Evolutionary conservation across 192 early-diverging fungal species (phyloP).

Genomic region (Coemansia aciculifera): DNA sequence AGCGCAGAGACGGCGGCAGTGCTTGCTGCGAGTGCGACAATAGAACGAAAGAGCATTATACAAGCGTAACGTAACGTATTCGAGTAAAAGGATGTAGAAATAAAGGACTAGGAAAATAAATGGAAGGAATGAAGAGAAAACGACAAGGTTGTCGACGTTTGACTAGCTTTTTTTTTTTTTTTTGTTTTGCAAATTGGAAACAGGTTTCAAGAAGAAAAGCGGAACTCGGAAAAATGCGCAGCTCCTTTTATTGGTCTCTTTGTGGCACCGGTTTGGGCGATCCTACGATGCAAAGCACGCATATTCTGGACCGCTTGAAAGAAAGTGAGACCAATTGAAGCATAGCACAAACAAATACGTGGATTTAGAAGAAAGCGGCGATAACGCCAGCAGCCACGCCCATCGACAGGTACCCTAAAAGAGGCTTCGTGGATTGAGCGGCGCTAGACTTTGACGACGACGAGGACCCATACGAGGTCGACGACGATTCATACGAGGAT

Average conservation of each 20-base stretch:
- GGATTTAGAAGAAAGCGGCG: neutral
- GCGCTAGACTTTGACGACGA: neutral
- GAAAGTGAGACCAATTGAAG: neutral
- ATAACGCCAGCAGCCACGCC: neutral
- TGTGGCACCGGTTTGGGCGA: too few species aligned
- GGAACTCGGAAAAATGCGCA: neutral
- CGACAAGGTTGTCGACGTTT: neutral
- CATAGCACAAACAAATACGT: neutral
- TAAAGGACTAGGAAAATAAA: neutral
- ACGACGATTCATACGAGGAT: neutral
- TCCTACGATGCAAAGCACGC: too few species aligned
- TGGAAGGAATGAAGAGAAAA: neutral
- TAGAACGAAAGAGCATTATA: neutral
- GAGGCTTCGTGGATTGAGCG: neutral
- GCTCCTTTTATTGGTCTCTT: neutral
- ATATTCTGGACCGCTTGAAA: too few species aligned
- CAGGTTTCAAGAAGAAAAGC: neutral
- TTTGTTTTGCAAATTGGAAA: neutral
- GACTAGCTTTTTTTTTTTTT: neutral
- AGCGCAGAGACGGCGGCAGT: neutral
- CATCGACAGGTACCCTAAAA: neutral
- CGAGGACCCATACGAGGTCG: neutral
- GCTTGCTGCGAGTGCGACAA: neutral
- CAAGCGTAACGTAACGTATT: neutral
- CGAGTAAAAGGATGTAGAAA: neutral